Evolutionary conservation across 805 yeast species (phyloP), one percentile per base, ranked within the genome.

Genomic region (Saturnispora quitensis): DNA sequence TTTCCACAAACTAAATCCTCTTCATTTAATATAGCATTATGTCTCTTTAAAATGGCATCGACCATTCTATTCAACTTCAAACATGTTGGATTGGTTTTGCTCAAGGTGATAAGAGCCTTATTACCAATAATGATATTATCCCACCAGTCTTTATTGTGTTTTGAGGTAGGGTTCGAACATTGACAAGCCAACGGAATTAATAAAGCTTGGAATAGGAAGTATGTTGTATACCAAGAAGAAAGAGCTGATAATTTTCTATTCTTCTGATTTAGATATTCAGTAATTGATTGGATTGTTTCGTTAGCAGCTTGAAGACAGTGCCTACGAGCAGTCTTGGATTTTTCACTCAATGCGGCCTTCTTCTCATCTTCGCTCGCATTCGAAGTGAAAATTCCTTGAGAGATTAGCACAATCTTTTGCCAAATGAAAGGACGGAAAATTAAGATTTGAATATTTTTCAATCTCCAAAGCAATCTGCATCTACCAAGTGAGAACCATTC

Each of bases 151-250:
- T 48, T 50, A 2, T 77, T 69, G 57, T 73, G 72, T 47, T 73
- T 70, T 13, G 79, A 73, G 5, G 60, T 58, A 5, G 80, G 75
- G 50, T 78, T 81, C 9, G 80, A 71, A 53, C 79, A 73, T 17
- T 75, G 61, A 56, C 80, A 77, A 9, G 77, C 75, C 49, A 80
- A 72, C 8, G 83, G 81, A 47, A 82, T 77, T 51, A 82, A 64
- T 4, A 77, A 74, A 1, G 86, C 85, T 61, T 82, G 86, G 65
- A 81, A 80, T 13, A 80, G 56, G 62, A 78, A 82, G 59, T 78
- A 82, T 0, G 81, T 76, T 4, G 84, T 77, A 63, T 81, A 78
- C 87, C 87, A 82, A 27, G 78, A 74, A 13, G 78, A 71, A 31
- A 80, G 68, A 25, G 75, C 73, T n/a, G 78, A 71, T 40, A 38